These are phyloP conservation scores for Mycena polygramma DNA, from an alignment of 768 basidiomycete genomes.

Conservation along the genomic window DNA sequence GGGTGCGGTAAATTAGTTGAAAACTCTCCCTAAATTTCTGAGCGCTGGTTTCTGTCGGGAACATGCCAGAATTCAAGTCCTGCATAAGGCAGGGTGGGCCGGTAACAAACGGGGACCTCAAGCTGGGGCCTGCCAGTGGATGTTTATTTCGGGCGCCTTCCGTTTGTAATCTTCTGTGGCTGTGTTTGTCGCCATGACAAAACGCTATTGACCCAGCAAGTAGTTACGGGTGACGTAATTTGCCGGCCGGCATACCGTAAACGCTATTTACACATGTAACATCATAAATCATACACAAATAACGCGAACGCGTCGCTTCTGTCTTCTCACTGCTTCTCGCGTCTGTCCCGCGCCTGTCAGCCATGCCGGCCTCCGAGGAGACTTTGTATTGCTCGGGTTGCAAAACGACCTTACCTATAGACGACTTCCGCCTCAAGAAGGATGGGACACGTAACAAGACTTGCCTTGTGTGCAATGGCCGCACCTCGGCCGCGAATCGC, in stretches of 20 bases:
- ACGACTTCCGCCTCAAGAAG: neutral
- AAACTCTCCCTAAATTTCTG: no score
- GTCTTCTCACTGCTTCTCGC: neutral
- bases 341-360: neutral
- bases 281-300: slow-evolving; percentile 1
- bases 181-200: neutral
- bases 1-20: no score
- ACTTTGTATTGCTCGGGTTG: neutral
- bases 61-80: no score
- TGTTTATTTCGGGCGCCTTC: no score
- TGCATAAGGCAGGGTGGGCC: no score
- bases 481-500: neutral
- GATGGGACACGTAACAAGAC: neutral
- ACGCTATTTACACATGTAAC: neutral
- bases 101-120: no score
- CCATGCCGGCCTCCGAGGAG: slow-evolving; percentile 1
- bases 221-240: slow-evolving; percentile 11
- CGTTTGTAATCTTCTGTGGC: no score
- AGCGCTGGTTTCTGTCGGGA: no score
- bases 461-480: neutral
- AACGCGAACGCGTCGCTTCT: slow-evolving; percentile 8
- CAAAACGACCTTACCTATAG: neutral
- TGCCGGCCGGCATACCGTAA: neutral
- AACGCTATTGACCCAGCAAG: slow-evolving; percentile 17
- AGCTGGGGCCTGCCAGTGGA: no score